These are phyloP conservation scores for Mortierella sp. DNA, from an alignment of 371 early-diverging fungal genomes.

Conservation along the genomic window DNA sequence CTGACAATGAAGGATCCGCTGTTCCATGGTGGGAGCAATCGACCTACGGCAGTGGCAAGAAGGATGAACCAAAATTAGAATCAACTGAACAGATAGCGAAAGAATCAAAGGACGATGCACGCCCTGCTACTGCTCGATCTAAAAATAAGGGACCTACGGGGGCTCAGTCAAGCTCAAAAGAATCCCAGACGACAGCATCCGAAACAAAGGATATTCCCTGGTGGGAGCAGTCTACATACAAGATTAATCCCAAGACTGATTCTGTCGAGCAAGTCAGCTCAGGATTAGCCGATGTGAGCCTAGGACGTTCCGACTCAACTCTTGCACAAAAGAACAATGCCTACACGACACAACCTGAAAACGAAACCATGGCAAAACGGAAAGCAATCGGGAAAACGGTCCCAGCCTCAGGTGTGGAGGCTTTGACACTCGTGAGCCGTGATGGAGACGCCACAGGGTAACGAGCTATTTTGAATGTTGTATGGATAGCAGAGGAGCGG, in stretches of 20 bases:
- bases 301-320: constrained; percentile 1
- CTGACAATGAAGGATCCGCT: constrained; percentile 10
- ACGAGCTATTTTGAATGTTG: constrained; percentile 8
- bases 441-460: constrained; percentile 52
- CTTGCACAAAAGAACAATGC: not conserved
- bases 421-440: constrained; percentile 49
- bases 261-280: not conserved
- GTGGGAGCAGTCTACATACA: constrained; percentile 56
- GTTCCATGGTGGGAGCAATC: constrained; percentile 55
- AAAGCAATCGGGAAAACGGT: constrained; percentile 29
- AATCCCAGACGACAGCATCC: not conserved
- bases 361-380: constrained; percentile 25
- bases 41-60: constrained; percentile 40
- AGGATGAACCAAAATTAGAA: constrained; percentile 13
- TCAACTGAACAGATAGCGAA: not conserved
- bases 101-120: not conserved
- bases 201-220: constrained; percentile 31
- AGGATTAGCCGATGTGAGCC: not conserved
- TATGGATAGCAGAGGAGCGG: not conserved
- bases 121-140: not conserved
- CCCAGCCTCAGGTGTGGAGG: constrained; percentile 28
- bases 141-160: not conserved
- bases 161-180: not conserved
- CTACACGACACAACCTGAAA: not conserved
- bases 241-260: constrained; percentile 17